A percentile compares a stretch with the other conserved stretches of the same genome.
Evolutionary conservation across 768 basidiomycete species (phyloP).

Genomic region (Tricholoma saponaceum): DNA sequence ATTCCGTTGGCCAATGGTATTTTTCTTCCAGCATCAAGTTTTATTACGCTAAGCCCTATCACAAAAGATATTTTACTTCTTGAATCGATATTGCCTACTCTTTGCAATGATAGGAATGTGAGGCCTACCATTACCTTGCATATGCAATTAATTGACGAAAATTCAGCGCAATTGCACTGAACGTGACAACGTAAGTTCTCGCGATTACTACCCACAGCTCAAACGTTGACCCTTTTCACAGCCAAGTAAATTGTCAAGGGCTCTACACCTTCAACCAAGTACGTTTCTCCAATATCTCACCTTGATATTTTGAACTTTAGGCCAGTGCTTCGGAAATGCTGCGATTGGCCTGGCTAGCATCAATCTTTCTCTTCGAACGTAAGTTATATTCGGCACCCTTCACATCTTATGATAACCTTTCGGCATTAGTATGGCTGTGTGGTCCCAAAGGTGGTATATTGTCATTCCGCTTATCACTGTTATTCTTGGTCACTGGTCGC

Average conservation of each 20-base stretch:
- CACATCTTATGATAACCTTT: not conserved
- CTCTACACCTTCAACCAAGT: conserved; percentile 68
- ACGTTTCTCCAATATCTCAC: conserved; percentile 5
- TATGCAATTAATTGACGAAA: conserved; percentile 5
- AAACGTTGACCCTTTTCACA: conserved; percentile 14
- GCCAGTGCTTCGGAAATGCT: conserved; percentile 53
- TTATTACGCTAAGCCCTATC: conserved; percentile 1
- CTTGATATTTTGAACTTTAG: not conserved
- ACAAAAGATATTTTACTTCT: conserved; percentile 60
- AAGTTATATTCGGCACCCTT: conserved; percentile 17
- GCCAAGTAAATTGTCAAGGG: conserved; percentile 58
- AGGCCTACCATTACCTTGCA: conserved; percentile 20
- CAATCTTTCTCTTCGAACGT: conserved; percentile 69
- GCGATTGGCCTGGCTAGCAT: conserved; percentile 68
- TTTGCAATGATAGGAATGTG: conserved; percentile 70
- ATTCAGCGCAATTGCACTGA: conserved; percentile 50
- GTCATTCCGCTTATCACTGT: conserved; percentile 46
- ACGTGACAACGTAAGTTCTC: conserved; percentile 45
- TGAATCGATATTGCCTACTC: conserved; percentile 61
- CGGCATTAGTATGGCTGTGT: conserved; percentile 58
- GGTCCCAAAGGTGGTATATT: conserved; percentile 56
- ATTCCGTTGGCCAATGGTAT: conserved; percentile 69
- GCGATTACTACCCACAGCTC: not conserved
- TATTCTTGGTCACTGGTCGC: conserved; percentile 69
- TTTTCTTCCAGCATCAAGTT: conserved; percentile 6